These are phyloP conservation scores for Fusarium udum DNA, from an alignment of 2,329 filamentous ascomycete species.

Conservation along the genomic window DNA sequence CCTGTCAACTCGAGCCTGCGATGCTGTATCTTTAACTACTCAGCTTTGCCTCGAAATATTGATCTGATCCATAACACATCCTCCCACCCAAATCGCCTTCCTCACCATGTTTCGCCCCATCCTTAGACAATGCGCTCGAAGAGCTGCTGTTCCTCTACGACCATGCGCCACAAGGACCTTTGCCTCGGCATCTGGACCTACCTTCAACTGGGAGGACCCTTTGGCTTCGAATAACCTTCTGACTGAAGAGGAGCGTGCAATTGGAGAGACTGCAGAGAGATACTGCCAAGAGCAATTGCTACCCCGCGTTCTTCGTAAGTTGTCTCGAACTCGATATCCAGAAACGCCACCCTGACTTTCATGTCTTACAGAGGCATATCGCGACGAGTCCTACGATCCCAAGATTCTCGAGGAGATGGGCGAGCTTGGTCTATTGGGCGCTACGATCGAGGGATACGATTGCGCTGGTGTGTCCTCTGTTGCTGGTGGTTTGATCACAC, in stretches of 20 bases:
- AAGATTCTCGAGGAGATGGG: slow-evolving; percentile 93
- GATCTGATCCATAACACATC: background rate
- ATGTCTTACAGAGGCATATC: slow-evolving; percentile 73
- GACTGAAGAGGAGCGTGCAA: slow-evolving; percentile 90
- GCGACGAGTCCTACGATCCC: slow-evolving; percentile 86
- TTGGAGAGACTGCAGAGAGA: slow-evolving; percentile 87
- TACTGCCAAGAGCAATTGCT: slow-evolving; percentile 93
- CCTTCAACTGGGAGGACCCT: slow-evolving; percentile 93
- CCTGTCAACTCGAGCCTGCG: slow-evolving; percentile 13
- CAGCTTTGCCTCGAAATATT: background rate
- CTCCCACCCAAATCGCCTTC: background rate
- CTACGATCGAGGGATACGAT: slow-evolving; percentile 86
- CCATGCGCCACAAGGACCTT: slow-evolving; percentile 47
- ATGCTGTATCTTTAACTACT: slow-evolving; percentile 34
- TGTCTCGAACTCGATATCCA: background rate
- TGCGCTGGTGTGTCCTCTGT: slow-evolving; percentile 90
- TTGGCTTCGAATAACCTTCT: slow-evolving; percentile 77
- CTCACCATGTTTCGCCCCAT: slow-evolving; percentile 46
- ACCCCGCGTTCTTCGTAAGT: slow-evolving; percentile 82
- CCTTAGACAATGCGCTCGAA: slow-evolving; percentile 44
- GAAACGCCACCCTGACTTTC: slow-evolving; percentile 11
- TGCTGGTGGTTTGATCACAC: slow-evolving; percentile 87
- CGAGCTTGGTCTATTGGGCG: slow-evolving; percentile 85
- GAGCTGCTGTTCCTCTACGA: slow-evolving; percentile 33
- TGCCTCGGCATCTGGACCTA: slow-evolving; percentile 48